These are phyloP conservation scores for Nigrospora osmanthi DNA, from an alignment of 2,329 filamentous ascomycete genomes.

Conservation along the genomic window DNA sequence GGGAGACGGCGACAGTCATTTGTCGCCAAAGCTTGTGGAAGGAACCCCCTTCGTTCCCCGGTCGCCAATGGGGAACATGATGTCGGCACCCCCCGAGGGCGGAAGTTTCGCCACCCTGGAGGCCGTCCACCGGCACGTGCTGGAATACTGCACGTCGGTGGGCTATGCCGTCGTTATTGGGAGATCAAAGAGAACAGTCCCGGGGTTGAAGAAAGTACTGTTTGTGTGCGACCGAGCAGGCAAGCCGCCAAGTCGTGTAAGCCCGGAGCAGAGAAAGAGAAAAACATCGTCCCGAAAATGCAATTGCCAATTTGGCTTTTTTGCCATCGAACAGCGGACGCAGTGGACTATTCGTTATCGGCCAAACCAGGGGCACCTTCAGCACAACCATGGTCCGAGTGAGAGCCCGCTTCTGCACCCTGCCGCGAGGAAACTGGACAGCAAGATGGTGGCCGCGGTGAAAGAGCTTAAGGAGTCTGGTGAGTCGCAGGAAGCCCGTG, in stretches of 20 bases:
- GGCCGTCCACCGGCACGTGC: conserved; percentile 55
- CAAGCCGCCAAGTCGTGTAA: conserved; percentile 54
- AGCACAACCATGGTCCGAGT: conserved; percentile 59
- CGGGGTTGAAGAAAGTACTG: conserved; percentile 59
- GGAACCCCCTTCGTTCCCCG: conserved; percentile 43
- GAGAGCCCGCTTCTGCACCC: conserved; percentile 60
- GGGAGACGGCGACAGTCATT: conserved; percentile 33
- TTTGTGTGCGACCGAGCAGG: conserved; percentile 61
- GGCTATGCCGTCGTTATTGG: conserved; percentile 63
- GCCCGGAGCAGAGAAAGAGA: conserved; percentile 54
- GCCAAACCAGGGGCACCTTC: conserved; percentile 47
- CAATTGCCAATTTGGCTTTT: conserved; percentile 63
- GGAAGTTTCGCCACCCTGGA: conserved; percentile 58
- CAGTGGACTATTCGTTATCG: conserved; percentile 61
- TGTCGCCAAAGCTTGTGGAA: conserved; percentile 40
- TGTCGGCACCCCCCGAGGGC: conserved; percentile 57
- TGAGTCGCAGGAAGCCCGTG: conserved; percentile 27
- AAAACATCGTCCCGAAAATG: conserved; percentile 63
- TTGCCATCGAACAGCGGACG: conserved; percentile 59
- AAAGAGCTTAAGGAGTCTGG: conserved; percentile 59
- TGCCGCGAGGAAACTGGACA: conserved; percentile 57
- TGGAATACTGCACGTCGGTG: conserved; percentile 59
- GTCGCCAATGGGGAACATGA: conserved; percentile 49
- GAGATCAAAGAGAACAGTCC: conserved; percentile 59
- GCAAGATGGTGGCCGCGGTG: conserved; percentile 60